Percentiles rank a stretch among this genome's conserved stretches.
Evolutionary conservation across 495 filamentous ascomycete genomes (phyloP).

Genomic region (Trypethelium eluteriae): DNA sequence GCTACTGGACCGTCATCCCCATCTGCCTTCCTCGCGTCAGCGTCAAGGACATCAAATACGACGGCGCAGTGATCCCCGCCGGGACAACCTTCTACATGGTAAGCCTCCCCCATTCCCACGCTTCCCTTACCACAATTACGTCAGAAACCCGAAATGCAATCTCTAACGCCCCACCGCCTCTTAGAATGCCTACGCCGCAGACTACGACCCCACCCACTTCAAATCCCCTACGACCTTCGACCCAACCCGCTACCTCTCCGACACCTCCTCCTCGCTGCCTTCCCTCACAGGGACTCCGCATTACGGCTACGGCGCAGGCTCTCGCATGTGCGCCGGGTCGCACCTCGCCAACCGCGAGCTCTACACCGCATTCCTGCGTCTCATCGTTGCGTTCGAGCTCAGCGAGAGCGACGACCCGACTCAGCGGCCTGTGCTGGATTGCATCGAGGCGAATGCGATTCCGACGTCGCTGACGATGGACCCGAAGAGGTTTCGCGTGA

Average conservation of each 20-base stretch:
- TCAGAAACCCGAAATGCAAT: not conserved
- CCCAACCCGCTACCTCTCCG: slow-evolving; percentile 57
- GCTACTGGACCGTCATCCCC: slow-evolving; percentile 66
- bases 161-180: not conserved
- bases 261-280: slow-evolving; percentile 29
- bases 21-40: slow-evolving; percentile 60
- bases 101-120: slow-evolving; percentile 15
- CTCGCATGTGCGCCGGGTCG: slow-evolving; percentile 66
- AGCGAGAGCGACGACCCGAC: slow-evolving; percentile 42
- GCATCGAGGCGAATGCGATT: slow-evolving; percentile 55
- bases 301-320: slow-evolving; percentile 62
- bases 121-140: slow-evolving; percentile 13
- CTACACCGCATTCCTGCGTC: slow-evolving; percentile 59
- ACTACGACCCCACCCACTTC: slow-evolving; percentile 62
- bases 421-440: slow-evolving; percentile 51
- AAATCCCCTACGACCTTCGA: slow-evolving; percentile 50
- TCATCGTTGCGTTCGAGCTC: slow-evolving; percentile 59
- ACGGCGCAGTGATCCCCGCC: slow-evolving; percentile 52
- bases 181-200: slow-evolving; percentile 58
- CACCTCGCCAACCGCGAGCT: slow-evolving; percentile 62
- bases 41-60: slow-evolving; percentile 57
- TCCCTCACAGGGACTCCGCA: slow-evolving; percentile 56
- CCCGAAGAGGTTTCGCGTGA: slow-evolving; percentile 56
- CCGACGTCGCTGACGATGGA: slow-evolving; percentile 61
- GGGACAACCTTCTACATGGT: slow-evolving; percentile 63